Base-by-base conservation (phyloP, 2,329 filamentous ascomycete species). In the Rhytidhysteron rufulum region DNA sequence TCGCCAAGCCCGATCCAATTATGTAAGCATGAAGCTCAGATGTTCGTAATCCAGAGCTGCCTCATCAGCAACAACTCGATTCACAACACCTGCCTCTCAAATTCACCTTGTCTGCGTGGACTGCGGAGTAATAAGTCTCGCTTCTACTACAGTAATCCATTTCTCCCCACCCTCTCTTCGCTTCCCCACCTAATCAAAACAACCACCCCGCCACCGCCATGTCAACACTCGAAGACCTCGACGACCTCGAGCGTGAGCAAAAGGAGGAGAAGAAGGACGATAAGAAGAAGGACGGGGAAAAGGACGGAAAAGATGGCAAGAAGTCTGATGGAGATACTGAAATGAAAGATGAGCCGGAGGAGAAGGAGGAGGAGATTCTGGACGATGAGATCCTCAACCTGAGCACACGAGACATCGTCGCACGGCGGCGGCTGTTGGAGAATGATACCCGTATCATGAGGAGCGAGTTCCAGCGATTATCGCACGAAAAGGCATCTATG, bases 371-470 rank as follows among this genome's bases (percentile, higher is more conserved):
- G 35, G 85, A 94, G 53, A 78, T 90, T 40, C 78, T 98, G 50
- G 91, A 97, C 68, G 84, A 91, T 41, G 93, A 98, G 73, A 91
- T 98, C 58, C 80, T 97, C 45, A 85, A 82, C 66, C 84, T 94
- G 56, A 91, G 85, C 75, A 97, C 93, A 73, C 83, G 88, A 73
- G 93, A 98, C 72, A 94, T 98, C 60, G 77, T 88, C 59, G 95
- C 89, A 58, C 82, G 93, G 67, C 86, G 84, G 74, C 84, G 90
- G 61, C 78, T 98, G 62, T 77, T 98, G 51, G 93, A 98, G 70
- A 98, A 98, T 69, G 93, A 98, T 70, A 86, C 93, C 60, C 81
- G 93, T 59, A 97, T 98, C 71, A 97, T 98, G 89, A 91, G 86
- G 77, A 95, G 89, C 76, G 93, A 98, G 70, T 89, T 82, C 58